Percentiles rank a stretch among this genome's conserved stretches.
Conservation (phyloP, 2,329 filamentous ascomycete genomes). For the Ceratocystiopsis sp. region DNA sequence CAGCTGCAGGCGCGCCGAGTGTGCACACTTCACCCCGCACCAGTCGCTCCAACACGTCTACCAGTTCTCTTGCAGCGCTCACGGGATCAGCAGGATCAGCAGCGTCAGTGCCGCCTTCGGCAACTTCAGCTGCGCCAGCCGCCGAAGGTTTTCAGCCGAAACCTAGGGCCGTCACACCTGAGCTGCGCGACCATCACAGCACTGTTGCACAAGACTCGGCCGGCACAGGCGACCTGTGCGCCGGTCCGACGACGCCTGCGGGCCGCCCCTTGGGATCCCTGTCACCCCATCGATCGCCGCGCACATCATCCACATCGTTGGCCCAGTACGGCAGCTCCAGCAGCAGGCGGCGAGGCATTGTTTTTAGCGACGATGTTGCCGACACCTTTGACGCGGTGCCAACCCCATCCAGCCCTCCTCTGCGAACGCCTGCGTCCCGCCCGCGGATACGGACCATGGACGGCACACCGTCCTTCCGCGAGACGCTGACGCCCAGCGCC, state of each 20-base stretch:
- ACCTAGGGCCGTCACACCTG: constrained; percentile 51
- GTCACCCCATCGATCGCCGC: constrained; percentile 29
- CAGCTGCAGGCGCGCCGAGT: no score
- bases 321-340: constrained; percentile 10
- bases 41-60: background rate
- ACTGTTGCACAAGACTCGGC: constrained; percentile 11
- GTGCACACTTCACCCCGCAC: constrained; percentile 1
- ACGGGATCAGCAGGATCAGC: background rate
- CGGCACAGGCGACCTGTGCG: constrained; percentile 8
- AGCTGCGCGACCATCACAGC: constrained; percentile 23
- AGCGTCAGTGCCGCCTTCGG: background rate
- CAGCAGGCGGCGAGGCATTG: constrained; percentile 31
- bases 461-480: constrained; percentile 27
- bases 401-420: constrained; percentile 19
- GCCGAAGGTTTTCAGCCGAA: constrained; percentile 16
- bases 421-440: constrained; percentile 23
- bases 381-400: constrained; percentile 26
- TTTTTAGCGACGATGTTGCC: constrained; percentile 40
- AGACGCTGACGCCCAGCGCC: constrained; percentile 10
- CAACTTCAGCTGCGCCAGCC: constrained; percentile 1
- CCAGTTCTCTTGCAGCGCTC: background rate
- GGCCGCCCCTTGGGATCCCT: constrained; percentile 18
- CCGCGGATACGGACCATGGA: constrained; percentile 44
- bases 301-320: constrained; percentile 25
- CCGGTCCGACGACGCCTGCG: constrained; percentile 6